Conservation (phyloP, 495 filamentous ascomycete genomes). For the Acidiella bohemica region DNA sequence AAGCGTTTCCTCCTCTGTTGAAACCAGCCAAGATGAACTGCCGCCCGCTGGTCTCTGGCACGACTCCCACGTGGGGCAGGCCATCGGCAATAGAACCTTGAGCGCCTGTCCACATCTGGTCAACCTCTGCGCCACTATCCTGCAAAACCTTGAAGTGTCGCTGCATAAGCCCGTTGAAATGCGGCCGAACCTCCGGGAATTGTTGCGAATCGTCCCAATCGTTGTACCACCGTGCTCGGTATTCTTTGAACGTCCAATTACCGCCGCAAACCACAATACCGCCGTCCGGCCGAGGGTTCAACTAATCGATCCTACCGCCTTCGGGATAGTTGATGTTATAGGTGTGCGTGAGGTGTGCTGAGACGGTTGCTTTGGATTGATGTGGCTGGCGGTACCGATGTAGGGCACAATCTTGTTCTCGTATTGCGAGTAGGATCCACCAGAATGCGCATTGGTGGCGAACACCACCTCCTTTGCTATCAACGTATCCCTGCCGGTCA, state of each 20-base stretch:
- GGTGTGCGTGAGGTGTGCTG: conserved; percentile 9
- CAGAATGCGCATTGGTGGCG: conserved; percentile 7
- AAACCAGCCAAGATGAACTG: conserved; percentile 5
- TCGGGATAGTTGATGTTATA: conserved; percentile 18
- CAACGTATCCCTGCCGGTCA: not conserved
- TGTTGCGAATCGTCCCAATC: conserved; percentile 37
- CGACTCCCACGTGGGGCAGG: conserved; percentile 1
- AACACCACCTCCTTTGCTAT: conserved; percentile 4
- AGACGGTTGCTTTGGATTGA: not conserved
- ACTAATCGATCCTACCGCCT: conserved; percentile 29
- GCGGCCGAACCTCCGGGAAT: conserved; percentile 17
- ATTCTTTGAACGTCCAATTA: conserved; percentile 25
- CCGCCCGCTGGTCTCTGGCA: not conserved
- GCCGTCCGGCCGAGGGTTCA: conserved; percentile 38
- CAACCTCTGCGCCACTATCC: not conserved
- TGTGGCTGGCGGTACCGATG: conserved; percentile 2
- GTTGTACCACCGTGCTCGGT: conserved; percentile 35
- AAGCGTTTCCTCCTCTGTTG: conserved; percentile 4
- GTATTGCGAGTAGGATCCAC: not conserved
- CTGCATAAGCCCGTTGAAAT: conserved; percentile 5
- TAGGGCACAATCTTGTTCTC: not conserved
- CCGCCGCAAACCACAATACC: conserved; percentile 43
- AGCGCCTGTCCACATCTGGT: conserved; percentile 5
- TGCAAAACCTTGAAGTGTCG: conserved; percentile 5
- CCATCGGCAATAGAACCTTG: not conserved